Conservation (phyloP, 2,329 filamentous ascomycete genomes). For the Myotisia sp. region DNA sequence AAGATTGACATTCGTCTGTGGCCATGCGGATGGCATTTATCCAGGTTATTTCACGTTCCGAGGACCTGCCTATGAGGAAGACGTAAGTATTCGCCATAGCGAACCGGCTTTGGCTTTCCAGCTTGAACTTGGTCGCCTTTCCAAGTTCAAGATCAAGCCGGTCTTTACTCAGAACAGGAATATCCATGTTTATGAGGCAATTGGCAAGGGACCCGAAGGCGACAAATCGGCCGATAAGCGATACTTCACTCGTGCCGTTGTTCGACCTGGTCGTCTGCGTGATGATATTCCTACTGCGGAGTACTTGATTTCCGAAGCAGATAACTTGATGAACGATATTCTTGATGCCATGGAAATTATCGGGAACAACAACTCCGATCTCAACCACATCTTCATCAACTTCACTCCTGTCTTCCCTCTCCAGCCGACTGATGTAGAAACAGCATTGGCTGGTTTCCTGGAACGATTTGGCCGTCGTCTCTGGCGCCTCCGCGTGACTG, state of each 20-base stretch:
- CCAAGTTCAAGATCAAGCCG: slow-evolving; percentile 95
- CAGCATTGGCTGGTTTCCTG: slow-evolving; percentile 85
- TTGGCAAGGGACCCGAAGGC: slow-evolving; percentile 85
- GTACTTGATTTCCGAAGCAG: slow-evolving; percentile 93
- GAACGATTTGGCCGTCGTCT: slow-evolving; percentile 90
- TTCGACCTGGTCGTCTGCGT: slow-evolving; percentile 81
- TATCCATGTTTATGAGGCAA: slow-evolving; percentile 95
- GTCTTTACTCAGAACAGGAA: slow-evolving; percentile 99
- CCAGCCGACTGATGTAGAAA: slow-evolving; percentile 74
- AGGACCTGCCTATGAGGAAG: slow-evolving; percentile 75
- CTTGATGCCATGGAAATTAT: slow-evolving; percentile 96
- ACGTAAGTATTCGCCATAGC: slow-evolving; percentile 89
- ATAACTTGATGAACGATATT: slow-evolving; percentile 93
- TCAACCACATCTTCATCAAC: slow-evolving; percentile 99
- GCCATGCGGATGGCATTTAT: slow-evolving; percentile 84
- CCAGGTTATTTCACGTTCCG: slow-evolving; percentile 98
- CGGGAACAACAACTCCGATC: slow-evolving; percentile 96
- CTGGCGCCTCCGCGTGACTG: slow-evolving; percentile 91
- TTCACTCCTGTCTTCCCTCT: slow-evolving; percentile 95
- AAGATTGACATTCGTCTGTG: slow-evolving; percentile 89
- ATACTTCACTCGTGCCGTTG: slow-evolving; percentile 94
- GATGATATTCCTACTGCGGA: slow-evolving; percentile 98
- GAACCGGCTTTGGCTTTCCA: slow-evolving; percentile 97
- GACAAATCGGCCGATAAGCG: slow-evolving; percentile 61
- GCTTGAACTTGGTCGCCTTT: slow-evolving; percentile 82